These are phyloP conservation scores for Grigorovia yakushimaensis DNA, from an alignment of 805 yeast species.

Conservation along the genomic window DNA sequence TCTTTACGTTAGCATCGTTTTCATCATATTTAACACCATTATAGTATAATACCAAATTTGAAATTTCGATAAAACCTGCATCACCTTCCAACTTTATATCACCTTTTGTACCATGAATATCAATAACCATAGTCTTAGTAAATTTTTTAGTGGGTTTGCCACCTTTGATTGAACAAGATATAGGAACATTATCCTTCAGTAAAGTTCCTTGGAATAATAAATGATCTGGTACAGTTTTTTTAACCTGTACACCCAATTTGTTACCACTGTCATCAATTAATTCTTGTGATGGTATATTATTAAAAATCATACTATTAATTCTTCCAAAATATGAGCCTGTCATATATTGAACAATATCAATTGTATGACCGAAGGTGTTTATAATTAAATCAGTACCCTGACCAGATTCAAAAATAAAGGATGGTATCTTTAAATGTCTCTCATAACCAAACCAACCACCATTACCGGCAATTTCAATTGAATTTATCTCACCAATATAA, in stretches of 20 bases:
- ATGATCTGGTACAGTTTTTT: constrained; percentile 25
- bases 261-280: constrained; percentile 20
- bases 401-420: constrained; percentile 20
- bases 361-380: constrained; percentile 25
- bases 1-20: neutral
- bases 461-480: constrained; percentile 24
- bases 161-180: constrained; percentile 25
- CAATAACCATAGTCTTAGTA: constrained; percentile 26
- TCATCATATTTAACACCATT: constrained; percentile 20
- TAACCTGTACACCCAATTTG: constrained; percentile 13
- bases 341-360: constrained; percentile 24
- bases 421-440: constrained; percentile 19
- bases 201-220: constrained; percentile 24
- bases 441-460: constrained; percentile 29
- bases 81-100: constrained; percentile 27
- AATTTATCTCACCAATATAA: constrained; percentile 24
- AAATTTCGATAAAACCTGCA: constrained; percentile 28
- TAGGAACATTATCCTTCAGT: constrained; percentile 22
- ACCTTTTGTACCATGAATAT: constrained; percentile 28
- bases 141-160: constrained; percentile 27
- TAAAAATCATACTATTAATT: constrained; percentile 23
- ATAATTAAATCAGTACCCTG: constrained; percentile 23
- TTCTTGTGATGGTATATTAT: constrained; percentile 23
- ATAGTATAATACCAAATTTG: constrained; percentile 24
- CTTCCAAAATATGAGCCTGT: constrained; percentile 23